phyloP scores from a whole-genome alignment of 2,329 filamentous ascomycete genomes.

The Pezicula carpinea region DNA sequence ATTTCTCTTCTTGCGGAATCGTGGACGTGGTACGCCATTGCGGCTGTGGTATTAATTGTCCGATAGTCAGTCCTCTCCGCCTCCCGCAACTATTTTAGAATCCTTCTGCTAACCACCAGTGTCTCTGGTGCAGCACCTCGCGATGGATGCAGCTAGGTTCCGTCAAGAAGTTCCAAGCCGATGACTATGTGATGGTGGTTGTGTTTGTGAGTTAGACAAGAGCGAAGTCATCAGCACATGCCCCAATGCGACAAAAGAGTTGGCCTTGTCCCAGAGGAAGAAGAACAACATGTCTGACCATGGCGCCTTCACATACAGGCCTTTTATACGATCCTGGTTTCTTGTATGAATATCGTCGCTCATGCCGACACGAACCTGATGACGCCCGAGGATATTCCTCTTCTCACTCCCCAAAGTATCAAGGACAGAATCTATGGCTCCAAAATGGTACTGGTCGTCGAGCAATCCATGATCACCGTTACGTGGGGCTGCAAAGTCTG shows the following conservation, averaged over 20 bases:
- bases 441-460: slow-evolving; percentile 58
- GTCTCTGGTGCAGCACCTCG: slow-evolving; percentile 27
- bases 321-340: slow-evolving; percentile 50
- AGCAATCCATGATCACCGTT: slow-evolving; percentile 56
- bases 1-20: slow-evolving; percentile 29
- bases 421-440: slow-evolving; percentile 38
- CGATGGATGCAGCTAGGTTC: slow-evolving; percentile 38
- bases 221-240: background rate
- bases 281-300: background rate
- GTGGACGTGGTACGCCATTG: slow-evolving; percentile 42
- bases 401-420: slow-evolving; percentile 38
- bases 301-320: slow-evolving; percentile 21
- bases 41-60: slow-evolving; percentile 32
- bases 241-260: background rate
- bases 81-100: background rate
- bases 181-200: slow-evolving; percentile 52
- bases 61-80: slow-evolving; percentile 33
- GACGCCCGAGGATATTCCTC: slow-evolving; percentile 37
- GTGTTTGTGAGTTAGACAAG: slow-evolving; percentile 38
- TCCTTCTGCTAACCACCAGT: background rate
- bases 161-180: slow-evolving; percentile 44
- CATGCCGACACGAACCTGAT: slow-evolving; percentile 57
- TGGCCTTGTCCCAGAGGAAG: too few species aligned
- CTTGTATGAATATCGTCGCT: slow-evolving; percentile 49
- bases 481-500: slow-evolving; percentile 54